These are phyloP conservation scores for Suillus tomentosus DNA, from an alignment of 768 basidiomycete genomes.

Conservation along the genomic window DNA sequence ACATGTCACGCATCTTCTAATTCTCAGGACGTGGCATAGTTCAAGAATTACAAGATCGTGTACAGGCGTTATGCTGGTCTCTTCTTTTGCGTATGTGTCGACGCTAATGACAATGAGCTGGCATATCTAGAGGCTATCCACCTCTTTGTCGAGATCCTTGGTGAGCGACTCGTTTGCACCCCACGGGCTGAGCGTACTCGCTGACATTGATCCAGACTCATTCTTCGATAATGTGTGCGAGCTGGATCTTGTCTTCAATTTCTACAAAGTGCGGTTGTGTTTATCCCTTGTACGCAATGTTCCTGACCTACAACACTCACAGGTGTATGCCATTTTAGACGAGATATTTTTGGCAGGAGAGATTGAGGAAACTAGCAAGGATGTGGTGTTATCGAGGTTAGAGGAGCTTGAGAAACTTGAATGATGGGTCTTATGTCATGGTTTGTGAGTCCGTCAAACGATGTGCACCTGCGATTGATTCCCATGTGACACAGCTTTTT, in stretches of 20 bases:
- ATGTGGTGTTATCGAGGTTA: conserved; percentile 87
- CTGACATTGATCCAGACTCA: conserved; percentile 59
- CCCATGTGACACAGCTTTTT: not conserved
- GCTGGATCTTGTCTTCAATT: conserved; percentile 97
- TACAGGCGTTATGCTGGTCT: conserved; percentile 97
- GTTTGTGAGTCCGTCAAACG: not conserved
- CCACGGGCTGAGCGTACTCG: not conserved
- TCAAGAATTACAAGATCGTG: conserved; percentile 96
- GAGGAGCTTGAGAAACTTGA: conserved; percentile 95
- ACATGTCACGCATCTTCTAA: not conserved
- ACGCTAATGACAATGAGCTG: conserved; percentile 97
- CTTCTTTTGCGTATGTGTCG: conserved; percentile 97
- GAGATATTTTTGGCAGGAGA: conserved; percentile 98
- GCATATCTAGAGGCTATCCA: conserved; percentile 98
- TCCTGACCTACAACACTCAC: not conserved
- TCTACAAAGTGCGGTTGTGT: conserved; percentile 74
- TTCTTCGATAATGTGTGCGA: conserved; percentile 99
- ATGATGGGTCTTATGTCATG: conserved; percentile 36
- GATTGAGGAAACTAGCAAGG: conserved; percentile 97
- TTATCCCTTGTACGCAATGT: conserved; percentile 10
- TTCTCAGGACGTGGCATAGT: conserved; percentile 49
- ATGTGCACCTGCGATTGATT: not conserved
- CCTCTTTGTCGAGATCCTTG: conserved; percentile 96
- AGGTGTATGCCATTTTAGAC: conserved; percentile 98
- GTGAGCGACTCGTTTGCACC: conserved; percentile 44